These are phyloP conservation scores for Talinum fruticosum DNA, from an alignment of 148 eudicot species.

Conservation along the genomic window DNA sequence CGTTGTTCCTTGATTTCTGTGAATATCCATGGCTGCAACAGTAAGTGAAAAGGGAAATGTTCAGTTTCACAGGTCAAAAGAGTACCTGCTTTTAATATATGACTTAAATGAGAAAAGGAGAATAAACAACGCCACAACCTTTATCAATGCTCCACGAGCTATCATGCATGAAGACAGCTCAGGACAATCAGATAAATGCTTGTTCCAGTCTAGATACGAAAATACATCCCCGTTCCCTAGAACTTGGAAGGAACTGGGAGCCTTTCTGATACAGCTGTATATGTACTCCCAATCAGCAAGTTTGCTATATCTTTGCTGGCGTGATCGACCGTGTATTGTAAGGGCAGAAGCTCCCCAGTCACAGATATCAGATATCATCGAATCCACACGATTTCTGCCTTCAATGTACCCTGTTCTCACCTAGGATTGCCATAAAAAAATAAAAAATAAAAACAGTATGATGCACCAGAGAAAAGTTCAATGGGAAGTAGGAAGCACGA, in stretches of 20 bases:
- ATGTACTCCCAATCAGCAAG: constrained; percentile 94
- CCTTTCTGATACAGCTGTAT: constrained; percentile 62
- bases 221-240: constrained; percentile 93
- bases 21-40: constrained; percentile 92
- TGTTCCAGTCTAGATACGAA: constrained; percentile 86
- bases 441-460: neutral
- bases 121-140: constrained; percentile 41
- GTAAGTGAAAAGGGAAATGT: neutral
- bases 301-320: constrained; percentile 96
- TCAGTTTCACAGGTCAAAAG: neutral
- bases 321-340: constrained; percentile 90
- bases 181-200: constrained; percentile 75
- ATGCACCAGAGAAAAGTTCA: constrained; percentile 12
- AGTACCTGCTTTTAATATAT: neutral
- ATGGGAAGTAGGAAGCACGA: neutral
- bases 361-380: constrained; percentile 64
- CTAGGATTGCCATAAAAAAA: constrained; percentile 27
- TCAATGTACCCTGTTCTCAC: constrained; percentile 93
- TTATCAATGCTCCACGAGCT: constrained; percentile 90
- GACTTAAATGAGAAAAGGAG: neutral
- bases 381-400: constrained; percentile 81
- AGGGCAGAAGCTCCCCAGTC: constrained; percentile 93
- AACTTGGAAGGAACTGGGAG: constrained; percentile 67
- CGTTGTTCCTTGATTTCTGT: constrained; percentile 98
- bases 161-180: constrained; percentile 88